Evolutionary conservation across 768 basidiomycete species (phyloP), one percentile per base, ranked within the genome.

Genomic region (Leccinum variicolor): DNA sequence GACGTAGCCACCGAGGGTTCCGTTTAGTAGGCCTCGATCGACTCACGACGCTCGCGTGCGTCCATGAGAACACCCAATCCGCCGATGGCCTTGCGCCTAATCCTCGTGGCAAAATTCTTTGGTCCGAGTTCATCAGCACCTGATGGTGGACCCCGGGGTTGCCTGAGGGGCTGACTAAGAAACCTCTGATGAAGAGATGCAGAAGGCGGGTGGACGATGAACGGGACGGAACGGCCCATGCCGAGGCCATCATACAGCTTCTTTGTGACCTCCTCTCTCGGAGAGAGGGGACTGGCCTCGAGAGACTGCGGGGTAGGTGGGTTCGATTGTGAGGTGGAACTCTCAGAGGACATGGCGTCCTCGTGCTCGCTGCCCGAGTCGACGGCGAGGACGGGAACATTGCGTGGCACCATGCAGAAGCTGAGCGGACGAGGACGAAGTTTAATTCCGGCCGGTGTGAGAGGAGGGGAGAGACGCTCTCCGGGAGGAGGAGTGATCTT

Each of bases 201-300:
- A 58, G 47, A 60, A 55, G 55, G 52, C 2, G 58, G 15, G 52
- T 63, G 63, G 28, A 66, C 63, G 33, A 67, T 58, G 33, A 60
- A 55, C 26, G 85, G 80, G 29, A 75, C 76, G 26, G 89, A 83
- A 57, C 90, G 82, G 39, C 90, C 89, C 55, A 93, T 84, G n/a
- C 92, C 89, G 41, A 94, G 81, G 39, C 92, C 92, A 75, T 93
- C 92, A 69, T 91, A 93, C 58, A 92, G 74, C 75, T 89, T 91
- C 83, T 91, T 93, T 41, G 86, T 73, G 11, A 85, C 91, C 75
- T 92, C 90, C 74, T 93, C 91, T 76, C 91, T 87, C 70, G 88
- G 87, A 74, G 89, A 90, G 64, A 92, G 84, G 55, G 86, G 82
- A 60, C 73, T 74, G 2, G 67, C 65, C 21, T 77, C 77, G 52